These are phyloP conservation scores for Deinandra increscens DNA, from an alignment of 129 eudicot species.

Conservation along the genomic window DNA sequence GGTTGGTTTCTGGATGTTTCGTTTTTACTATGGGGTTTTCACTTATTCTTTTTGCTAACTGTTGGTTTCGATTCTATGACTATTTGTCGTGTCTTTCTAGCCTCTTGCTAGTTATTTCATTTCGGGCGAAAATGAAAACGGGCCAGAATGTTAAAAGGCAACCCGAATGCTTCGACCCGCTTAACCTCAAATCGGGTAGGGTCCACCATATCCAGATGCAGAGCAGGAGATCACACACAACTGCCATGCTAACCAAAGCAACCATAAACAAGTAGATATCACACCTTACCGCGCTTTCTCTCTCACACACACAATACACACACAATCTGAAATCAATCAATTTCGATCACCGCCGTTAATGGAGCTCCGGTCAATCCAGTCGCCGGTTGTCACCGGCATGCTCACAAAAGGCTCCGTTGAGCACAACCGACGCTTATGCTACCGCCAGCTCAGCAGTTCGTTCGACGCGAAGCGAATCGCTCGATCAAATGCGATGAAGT, in stretches of 20 bases:
- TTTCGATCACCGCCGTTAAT: constrained; percentile 33
- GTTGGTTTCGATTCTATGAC: too few species aligned
- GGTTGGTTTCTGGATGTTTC: too few species aligned
- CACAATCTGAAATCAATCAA: constrained; percentile 16
- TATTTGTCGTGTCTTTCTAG: too few species aligned
- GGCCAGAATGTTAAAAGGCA: background rate
- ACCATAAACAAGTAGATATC: constrained; percentile 36
- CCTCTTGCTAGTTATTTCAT: too few species aligned
- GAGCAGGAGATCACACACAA: constrained; percentile 33
- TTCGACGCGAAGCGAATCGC: constrained; percentile 25
- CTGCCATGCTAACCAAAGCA: constrained; percentile 14
- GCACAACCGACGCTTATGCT: constrained; percentile 34
- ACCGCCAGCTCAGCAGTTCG: constrained; percentile 30
- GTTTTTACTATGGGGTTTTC: too few species aligned
- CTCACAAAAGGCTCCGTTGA: constrained; percentile 40
- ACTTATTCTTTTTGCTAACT: too few species aligned
- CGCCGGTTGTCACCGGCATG: constrained; percentile 47
- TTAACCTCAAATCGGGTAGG: constrained; percentile 4
- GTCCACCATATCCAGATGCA: constrained; percentile 41
- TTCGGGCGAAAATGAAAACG: too few species aligned
- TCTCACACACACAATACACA: constrained; percentile 18
- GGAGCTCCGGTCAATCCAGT: constrained; percentile 62
- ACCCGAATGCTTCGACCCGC: background rate
- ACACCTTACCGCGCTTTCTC: constrained; percentile 19
- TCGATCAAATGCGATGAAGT: constrained; percentile 38